Evolutionary conservation across 805 yeast species (phyloP), one percentile per base, ranked within the genome.

Genomic region (Suhomyces sp.): DNA sequence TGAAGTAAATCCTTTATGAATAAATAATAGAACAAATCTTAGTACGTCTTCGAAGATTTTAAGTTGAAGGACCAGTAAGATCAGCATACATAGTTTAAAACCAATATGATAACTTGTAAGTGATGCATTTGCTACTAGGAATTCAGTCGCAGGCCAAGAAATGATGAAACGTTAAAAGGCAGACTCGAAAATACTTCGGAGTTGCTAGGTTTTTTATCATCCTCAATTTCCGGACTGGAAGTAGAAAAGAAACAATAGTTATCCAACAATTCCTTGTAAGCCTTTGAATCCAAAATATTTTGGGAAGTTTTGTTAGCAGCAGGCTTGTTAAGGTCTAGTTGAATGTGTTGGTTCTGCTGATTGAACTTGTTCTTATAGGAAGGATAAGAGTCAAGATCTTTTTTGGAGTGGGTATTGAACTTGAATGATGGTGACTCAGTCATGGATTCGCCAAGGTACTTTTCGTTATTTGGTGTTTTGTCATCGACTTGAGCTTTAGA

Each of bases 191-290:
- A 20, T n/a, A 19, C 24, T 10, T 22, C 15, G 3, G n/a, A n/a
- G n/a, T n/a, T n/a, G n/a, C n/a, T n/a, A n/a, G n/a, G n/a, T 17
- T 31, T 31, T 22, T 15, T 37, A 19, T 19, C 22, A 13, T 37
- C 22, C n/a, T 9, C 22, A 5, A 17, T 17, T n/a, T 37, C 41
- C 3, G 41, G 19, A 4, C 17, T 29, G 7, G 55, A 44, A n/a
- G 58, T 57, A 3, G 69, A 59, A 51, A 79, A 84, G 58, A 85
- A 85, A 57, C 89, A 85, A 59, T 81, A 85, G 25, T 80, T 77
- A 46, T 83, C 83, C 48, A 85, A 65, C 19, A 84, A 65, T 52
- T 83, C 81, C 56, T 79, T 77, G 59, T 84, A 84, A 0, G 83
- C 71, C 57, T 78, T 75, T 4, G 86, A 77, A 57, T 81, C 73